phyloP scores from a whole-genome alignment of 169 alveolate species.

The Eimeria sp. region DNA sequence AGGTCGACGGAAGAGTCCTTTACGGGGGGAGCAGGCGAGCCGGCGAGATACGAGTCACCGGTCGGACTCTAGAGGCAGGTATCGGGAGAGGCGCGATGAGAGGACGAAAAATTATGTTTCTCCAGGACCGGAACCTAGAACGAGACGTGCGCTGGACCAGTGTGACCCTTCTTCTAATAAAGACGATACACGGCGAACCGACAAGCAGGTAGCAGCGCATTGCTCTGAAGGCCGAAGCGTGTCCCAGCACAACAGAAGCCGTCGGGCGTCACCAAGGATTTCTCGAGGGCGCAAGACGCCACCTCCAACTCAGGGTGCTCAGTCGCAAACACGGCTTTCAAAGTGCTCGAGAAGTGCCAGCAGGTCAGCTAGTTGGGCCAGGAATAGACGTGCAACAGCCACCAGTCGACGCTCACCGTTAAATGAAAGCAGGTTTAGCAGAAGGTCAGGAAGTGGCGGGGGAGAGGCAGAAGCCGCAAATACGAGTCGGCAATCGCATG shows the following conservation, averaged over 20 bases:
- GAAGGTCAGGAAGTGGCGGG: constrained; percentile 41
- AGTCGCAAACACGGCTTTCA: constrained; percentile 22
- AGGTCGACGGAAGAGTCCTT: constrained; percentile 23
- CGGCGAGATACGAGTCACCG: constrained; percentile 20
- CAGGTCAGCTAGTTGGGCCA: constrained; percentile 62
- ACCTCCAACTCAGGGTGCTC: neutral
- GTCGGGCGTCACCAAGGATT: constrained; percentile 8
- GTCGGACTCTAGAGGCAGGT: constrained; percentile 34
- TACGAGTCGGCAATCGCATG: constrained; percentile 12
- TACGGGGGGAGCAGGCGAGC: constrained; percentile 23
- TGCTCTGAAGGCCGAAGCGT: constrained; percentile 20
- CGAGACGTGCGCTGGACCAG: neutral
- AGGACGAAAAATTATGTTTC: constrained; percentile 8
- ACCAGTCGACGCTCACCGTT: constrained; percentile 17
- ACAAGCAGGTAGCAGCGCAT: neutral
- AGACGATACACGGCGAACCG: constrained; percentile 26
- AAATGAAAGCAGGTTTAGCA: constrained; percentile 1
- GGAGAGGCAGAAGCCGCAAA: neutral
- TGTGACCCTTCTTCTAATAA: neutral
- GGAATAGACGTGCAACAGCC: neutral
- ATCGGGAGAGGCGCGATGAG: constrained; percentile 56
- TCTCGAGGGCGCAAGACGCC: constrained; percentile 1
- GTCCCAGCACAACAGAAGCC: constrained; percentile 29
- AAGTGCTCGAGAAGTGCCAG: constrained; percentile 48
- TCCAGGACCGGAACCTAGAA: neutral